Base-by-base conservation (phyloP, 208 protist genomes). In the Trypanosomatidae sp. region DNA sequence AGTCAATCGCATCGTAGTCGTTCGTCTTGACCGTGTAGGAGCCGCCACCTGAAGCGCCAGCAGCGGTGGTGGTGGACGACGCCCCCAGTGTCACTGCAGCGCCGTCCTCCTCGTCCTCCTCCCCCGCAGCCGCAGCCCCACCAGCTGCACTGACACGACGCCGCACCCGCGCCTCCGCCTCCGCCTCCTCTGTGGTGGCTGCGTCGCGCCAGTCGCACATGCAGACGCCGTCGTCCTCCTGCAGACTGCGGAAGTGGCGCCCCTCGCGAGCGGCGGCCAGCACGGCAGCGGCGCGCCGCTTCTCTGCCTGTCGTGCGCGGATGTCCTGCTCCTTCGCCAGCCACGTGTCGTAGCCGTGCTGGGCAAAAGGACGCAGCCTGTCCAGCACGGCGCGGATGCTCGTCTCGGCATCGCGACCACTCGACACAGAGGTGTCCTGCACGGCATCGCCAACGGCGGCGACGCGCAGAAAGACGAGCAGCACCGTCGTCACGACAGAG, bases 401-500 rank as follows among this genome's bases (percentile, higher is more conserved):
- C 0, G 46, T 59, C 70, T 83, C 84, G 1, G 62, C 74, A 17
- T 17, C 62, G 12, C 43, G 66, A 41, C 33, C 33, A 15, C 33
- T 64, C 58, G 43, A 30, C 33, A 15, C 44, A 25, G 58, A 64
- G 49, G 77, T 82, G n/a, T n/a, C n/a, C n/a, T n/a, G n/a, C n/a
- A n/a, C n/a, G n/a, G n/a, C n/a, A n/a, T n/a, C n/a, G 13, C 73
- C 66, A 25, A 90, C 59, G 1, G 73, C n/a, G 1, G 85, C 86
- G 3, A 81, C 86, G 15, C 91, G 91, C 73, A 93, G 59, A 72
- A 92, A 90, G 2, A 91, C 64, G 6, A 96, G 64, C 39, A 96
- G 71, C 19, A 82, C 81, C n/a, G 88, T 96, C 12, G 89, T 92
- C 36, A 94, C 78, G 28, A 88, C 82, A 73, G 85, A 91, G 28